Evolutionary conservation across 1,139 yeast genomes (phyloP), one percentile per base, ranked within the genome.

Genomic region (Yamadazyma aaseri): DNA sequence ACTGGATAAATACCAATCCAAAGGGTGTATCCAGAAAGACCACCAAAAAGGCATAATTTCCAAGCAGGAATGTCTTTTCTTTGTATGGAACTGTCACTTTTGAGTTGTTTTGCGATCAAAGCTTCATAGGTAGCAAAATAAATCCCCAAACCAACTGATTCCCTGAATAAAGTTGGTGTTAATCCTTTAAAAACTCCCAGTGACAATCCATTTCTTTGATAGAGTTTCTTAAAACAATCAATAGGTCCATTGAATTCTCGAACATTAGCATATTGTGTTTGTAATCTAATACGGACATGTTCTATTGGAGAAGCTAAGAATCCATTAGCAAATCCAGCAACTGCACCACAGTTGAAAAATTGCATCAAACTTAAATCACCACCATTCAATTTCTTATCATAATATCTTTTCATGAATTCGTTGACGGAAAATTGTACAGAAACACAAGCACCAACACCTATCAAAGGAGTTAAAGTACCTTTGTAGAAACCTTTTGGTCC

Each of bases 381-480:
- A 32, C 81, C 70, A 27, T 59, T 51, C 21, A 65, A 54, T 31
- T 55, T 56, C 34, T 67, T 60, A 38, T 62, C 67, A 52, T 81
- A 85, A 43, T 70, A 60, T 50, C 97, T 73, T 62, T 92, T 92
- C 96, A 90, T 87, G 51, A 73, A 86, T 57, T 92, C 97, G 55
- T 90, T 90, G 26, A 87, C 95, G 29, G 96, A 92, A 53, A 71
- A 71, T 45, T 71, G 76, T 28, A 89, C 84, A 3, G 96, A 86
- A 13, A 89, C 85, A 66, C 95, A 85, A 0, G 96, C 96, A 38
- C 97, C 97, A 24, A 89, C 94, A 28, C 97, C 97, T 28, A 89
- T 63, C 49, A 90, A 68, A 4, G 97, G 97, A 6, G 80, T 73
- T 41, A 83, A 58, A 0, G 96, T 89, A 23, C 97, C 97, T 57